phyloP scores from a whole-genome alignment of 306 rosid genomes.

The Nissolia schottii region DNA sequence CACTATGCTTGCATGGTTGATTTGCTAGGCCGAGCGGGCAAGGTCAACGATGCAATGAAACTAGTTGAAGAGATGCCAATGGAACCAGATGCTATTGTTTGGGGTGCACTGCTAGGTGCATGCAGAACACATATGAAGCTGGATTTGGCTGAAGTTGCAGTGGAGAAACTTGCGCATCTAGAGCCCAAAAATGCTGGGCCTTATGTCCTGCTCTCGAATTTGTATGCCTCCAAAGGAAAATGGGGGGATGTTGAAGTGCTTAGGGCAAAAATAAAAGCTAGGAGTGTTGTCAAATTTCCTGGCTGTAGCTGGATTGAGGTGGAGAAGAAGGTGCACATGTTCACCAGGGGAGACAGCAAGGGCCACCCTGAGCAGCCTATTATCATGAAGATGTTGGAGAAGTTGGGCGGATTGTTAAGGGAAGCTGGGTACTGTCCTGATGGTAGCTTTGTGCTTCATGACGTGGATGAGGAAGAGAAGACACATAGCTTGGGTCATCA shows the following conservation, averaged over 20 bases:
- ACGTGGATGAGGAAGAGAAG: slow-evolving; percentile 81
- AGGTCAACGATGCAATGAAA: slow-evolving; percentile 51
- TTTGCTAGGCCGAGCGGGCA: slow-evolving; percentile 60
- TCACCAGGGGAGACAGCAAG: slow-evolving; percentile 56
- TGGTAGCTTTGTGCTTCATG: slow-evolving; percentile 66
- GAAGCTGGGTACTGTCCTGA: slow-evolving; percentile 78
- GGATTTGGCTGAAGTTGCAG: slow-evolving; percentile 56
- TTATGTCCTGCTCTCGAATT: slow-evolving; percentile 53
- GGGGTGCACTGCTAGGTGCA: slow-evolving; percentile 60
- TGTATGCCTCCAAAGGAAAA: slow-evolving; percentile 58
- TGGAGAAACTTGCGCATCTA: slow-evolving; percentile 48
- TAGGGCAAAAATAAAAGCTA: slow-evolving; percentile 42
- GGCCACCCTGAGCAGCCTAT: slow-evolving; percentile 58
- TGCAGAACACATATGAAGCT: slow-evolving; percentile 49
- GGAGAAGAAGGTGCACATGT: slow-evolving; percentile 59
- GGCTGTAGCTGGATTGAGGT: slow-evolving; percentile 79
- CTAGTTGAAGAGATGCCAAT: slow-evolving; percentile 51
- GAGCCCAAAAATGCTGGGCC: slow-evolving; percentile 70
- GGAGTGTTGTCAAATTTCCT: slow-evolving; percentile 58
- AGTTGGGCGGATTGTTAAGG: slow-evolving; percentile 47
- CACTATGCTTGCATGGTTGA: slow-evolving; percentile 70
- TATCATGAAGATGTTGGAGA: slow-evolving; percentile 52
- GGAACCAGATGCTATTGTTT: slow-evolving; percentile 61
- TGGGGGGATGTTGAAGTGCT: slow-evolving; percentile 56
- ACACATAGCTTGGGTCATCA: slow-evolving; percentile 58